A percentile compares a stretch with the other conserved stretches of the same genome.
Evolutionary conservation across 2,329 filamentous ascomycete species (phyloP).

Genomic region (Paecilomyces fulvus): DNA sequence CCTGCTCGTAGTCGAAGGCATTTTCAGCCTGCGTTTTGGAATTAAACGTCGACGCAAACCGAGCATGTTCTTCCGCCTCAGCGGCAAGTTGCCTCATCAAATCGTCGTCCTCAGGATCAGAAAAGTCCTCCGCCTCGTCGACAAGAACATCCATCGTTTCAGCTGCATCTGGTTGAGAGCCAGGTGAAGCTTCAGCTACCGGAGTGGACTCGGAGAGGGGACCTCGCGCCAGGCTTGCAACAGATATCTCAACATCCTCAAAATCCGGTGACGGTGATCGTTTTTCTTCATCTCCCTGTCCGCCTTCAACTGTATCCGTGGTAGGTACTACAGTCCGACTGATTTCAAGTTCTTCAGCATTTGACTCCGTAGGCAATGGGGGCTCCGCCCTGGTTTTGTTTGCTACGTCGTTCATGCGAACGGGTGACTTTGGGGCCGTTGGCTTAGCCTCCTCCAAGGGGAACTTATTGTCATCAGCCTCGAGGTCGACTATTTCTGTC

Average conservation of each 20-base stretch:
- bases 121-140: slow-evolving; percentile 55
- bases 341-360: background rate
- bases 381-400: background rate
- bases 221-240: slow-evolving; percentile 15
- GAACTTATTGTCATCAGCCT: slow-evolving; percentile 11
- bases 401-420: background rate
- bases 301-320: background rate
- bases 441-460: background rate
- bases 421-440: background rate
- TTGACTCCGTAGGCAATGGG: background rate
- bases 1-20: slow-evolving; percentile 71
- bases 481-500: slow-evolving; percentile 24
- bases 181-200: slow-evolving; percentile 18
- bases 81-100: slow-evolving; percentile 75
- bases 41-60: slow-evolving; percentile 83
- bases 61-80: slow-evolving; percentile 87
- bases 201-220: slow-evolving; percentile 5
- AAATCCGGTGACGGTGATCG: slow-evolving; percentile 43
- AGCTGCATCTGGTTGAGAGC: slow-evolving; percentile 3
- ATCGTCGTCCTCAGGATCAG: slow-evolving; percentile 87
- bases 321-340: background rate
- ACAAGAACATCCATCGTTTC: slow-evolving; percentile 18
- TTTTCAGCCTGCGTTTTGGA: slow-evolving; percentile 62
- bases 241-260: slow-evolving; percentile 40
- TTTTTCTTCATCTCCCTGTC: slow-evolving; percentile 1